Conservation (phyloP, 805 yeast species). For the Ogataea populi-albae region DNA sequence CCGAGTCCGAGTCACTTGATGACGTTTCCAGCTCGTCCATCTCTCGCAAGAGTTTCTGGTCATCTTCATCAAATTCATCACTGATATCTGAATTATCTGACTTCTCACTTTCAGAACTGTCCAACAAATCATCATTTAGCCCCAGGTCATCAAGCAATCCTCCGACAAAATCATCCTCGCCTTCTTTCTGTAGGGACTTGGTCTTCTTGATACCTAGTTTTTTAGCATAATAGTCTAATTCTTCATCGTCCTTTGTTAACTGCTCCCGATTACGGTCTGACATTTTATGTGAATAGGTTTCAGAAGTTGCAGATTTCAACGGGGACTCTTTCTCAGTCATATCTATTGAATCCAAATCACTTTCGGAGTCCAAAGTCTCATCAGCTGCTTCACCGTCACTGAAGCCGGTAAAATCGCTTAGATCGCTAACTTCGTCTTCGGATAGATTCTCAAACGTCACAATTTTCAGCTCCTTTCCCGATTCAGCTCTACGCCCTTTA, state of each 20-base stretch:
- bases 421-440: constrained; percentile 19
- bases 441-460: constrained; percentile 28
- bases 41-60: constrained; percentile 28
- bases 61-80: constrained; percentile 32
- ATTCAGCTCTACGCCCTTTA: constrained; percentile 26
- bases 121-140: constrained; percentile 31
- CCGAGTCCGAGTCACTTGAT: constrained; percentile 20
- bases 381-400: not conserved
- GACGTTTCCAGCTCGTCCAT: constrained; percentile 32
- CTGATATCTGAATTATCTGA: constrained; percentile 14
- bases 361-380: not conserved
- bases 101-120: constrained; percentile 2
- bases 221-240: constrained; percentile 78
- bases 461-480: constrained; percentile 30
- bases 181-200: constrained; percentile 46
- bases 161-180: constrained; percentile 74
- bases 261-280: no score
- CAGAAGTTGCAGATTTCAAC: no score
- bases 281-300: no score
- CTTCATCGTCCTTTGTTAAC: constrained; percentile 62
- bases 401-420: no score
- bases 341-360: no score
- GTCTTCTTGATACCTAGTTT: constrained; percentile 68
- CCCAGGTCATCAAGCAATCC: constrained; percentile 81
- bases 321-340: constrained; percentile 7